phyloP scores from a whole-genome alignment of 2,329 filamentous ascomycete species.

The Nemania diffusa region DNA sequence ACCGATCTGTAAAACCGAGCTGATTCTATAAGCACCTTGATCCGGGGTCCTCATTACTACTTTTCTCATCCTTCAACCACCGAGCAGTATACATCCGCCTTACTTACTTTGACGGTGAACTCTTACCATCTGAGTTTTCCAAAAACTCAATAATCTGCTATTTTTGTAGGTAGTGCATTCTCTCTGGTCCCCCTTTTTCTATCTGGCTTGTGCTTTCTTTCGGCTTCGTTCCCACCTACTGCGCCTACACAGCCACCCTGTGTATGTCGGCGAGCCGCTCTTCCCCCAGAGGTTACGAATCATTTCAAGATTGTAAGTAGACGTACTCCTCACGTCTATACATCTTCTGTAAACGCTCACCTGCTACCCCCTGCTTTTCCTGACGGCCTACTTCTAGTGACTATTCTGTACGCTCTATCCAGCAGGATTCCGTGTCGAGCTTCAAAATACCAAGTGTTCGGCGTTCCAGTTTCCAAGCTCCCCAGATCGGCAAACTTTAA shows the following conservation, averaged over 20 bases:
- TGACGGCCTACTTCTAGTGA: not conserved
- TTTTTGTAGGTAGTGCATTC: not conserved
- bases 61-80: not conserved
- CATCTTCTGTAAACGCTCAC: not conserved
- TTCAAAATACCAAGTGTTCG: conserved; percentile 5
- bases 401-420: not conserved
- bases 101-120: not conserved
- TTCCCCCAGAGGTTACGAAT: not conserved
- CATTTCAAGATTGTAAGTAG: not conserved
- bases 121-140: not conserved
- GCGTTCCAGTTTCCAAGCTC: conserved; percentile 20
- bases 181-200: not conserved
- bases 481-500: conserved; percentile 28
- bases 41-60: too few relatives aligned
- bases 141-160: not conserved
- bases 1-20: too few relatives aligned
- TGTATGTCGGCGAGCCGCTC: too few relatives aligned
- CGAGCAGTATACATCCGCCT: not conserved
- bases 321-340: not conserved
- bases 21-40: too few relatives aligned
- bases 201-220: not conserved
- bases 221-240: not conserved
- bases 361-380: not conserved
- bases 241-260: not conserved
- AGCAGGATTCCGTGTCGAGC: not conserved